Conservation (phyloP, 192 early-diverging fungal species). For the Kickxella alabastrina region DNA sequence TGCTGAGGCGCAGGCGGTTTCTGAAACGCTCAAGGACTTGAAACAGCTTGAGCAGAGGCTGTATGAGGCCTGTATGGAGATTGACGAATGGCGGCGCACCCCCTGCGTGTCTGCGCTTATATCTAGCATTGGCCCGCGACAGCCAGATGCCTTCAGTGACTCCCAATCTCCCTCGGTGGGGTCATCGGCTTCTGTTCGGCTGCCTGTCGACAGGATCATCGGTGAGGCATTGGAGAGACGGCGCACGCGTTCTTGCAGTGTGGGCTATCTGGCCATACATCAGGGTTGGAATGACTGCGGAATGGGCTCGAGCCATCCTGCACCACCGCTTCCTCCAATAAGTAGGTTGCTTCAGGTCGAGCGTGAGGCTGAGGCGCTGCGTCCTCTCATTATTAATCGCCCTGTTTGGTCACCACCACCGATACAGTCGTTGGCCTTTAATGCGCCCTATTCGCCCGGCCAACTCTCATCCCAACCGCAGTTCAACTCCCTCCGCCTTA, state of each 20-base stretch:
- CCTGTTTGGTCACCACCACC: background rate
- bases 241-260: constrained; percentile 11
- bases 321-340: constrained; percentile 18
- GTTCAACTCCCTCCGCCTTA: constrained; percentile 9
- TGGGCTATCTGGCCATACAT: constrained; percentile 5
- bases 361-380: constrained; percentile 7
- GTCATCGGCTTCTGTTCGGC: constrained; percentile 7
- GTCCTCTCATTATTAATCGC: background rate
- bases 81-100: constrained; percentile 45
- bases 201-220: constrained; percentile 13
- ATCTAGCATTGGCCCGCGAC: background rate
- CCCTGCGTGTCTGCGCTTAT: constrained; percentile 23
- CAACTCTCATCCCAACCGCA: background rate
- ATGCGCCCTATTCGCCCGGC: background rate
- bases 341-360: constrained; percentile 45
- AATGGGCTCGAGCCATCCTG: too few species aligned
- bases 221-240: constrained; percentile 14
- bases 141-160: too few species aligned
- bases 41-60: constrained; percentile 18
- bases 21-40: too few species aligned
- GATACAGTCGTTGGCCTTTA: background rate
- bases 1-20: background rate
- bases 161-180: constrained; percentile 10
- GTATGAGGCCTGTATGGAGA: constrained; percentile 28
- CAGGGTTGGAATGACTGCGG: too few species aligned